These are phyloP conservation scores for Fusarium caatingaense DNA, from an alignment of 2,329 filamentous ascomycete species.

Conservation along the genomic window DNA sequence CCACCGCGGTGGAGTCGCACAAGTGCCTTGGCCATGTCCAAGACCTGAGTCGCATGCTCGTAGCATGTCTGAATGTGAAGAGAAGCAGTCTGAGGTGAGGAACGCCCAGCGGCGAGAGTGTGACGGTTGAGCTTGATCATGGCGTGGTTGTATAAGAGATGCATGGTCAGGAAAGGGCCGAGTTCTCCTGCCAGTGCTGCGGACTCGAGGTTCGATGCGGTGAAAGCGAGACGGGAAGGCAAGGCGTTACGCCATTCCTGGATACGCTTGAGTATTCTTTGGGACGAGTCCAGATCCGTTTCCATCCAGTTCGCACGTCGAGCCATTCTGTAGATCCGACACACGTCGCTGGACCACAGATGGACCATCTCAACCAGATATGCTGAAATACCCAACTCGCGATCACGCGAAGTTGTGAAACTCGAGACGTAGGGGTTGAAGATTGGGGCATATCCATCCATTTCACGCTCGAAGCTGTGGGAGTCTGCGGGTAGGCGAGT, in stretches of 20 bases:
- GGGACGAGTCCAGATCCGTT: conserved; percentile 52
- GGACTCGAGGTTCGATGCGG: conserved; percentile 66
- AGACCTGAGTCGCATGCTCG: conserved; percentile 63
- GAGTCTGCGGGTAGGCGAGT: conserved; percentile 73
- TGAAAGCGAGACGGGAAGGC: conserved; percentile 66
- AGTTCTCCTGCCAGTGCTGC: conserved; percentile 64
- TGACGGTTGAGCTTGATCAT: conserved; percentile 74
- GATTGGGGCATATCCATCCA: conserved; percentile 66
- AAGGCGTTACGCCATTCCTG: conserved; percentile 69
- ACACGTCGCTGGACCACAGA: conserved; percentile 73
- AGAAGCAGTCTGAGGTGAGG: conserved; percentile 55
- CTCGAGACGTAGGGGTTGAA: conserved; percentile 64
- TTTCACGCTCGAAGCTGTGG: conserved; percentile 70
- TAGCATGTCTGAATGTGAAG: conserved; percentile 62
- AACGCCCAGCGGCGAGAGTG: conserved; percentile 54
- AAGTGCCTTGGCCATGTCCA: conserved; percentile 60
- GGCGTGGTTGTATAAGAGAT: conserved; percentile 73
- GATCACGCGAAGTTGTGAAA: conserved; percentile 37
- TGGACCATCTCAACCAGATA: conserved; percentile 71
- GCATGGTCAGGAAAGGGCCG: conserved; percentile 71
- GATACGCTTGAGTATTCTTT: conserved; percentile 62
- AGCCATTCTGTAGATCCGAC: conserved; percentile 62
- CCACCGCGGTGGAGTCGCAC: conserved; percentile 52
- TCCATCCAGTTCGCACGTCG: conserved; percentile 45
- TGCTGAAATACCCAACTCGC: conserved; percentile 64